Evolutionary conservation across 108 stramenopile genomes (phyloP), one percentile per base, ranked within the genome.

Genomic region (Skeletonema potamos): DNA sequence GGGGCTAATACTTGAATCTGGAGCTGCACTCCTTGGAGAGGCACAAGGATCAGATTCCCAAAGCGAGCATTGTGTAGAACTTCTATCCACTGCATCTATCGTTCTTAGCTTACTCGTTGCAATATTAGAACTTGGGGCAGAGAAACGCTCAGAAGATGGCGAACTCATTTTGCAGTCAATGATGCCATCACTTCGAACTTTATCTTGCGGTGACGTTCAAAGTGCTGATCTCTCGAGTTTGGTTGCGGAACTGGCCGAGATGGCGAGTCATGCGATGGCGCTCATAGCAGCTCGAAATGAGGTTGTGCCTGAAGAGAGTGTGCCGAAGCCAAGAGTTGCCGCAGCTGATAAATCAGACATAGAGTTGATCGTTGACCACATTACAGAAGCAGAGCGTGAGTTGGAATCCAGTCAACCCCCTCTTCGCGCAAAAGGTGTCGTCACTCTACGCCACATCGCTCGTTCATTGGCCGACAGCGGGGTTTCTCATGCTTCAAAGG

Each of bases 251-350:
- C 62, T 92, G 51, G 88, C 87, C 18, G 93, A 94, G 58, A 87
- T 92, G 86, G 85, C 93, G 20, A 87, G 86, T 22, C 89, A 94
- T 63, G 91, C 89, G 15, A 71, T 89, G 72, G 84, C 88, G 48
- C 67, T 94, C 12, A 82, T 94, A 34, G 86, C 78, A 9, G 62
- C 87, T 4, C 77, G 93, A 20, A 55, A 58, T 39, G 56, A 58
- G 55, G 44, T 74, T 62, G 9, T 11, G 51, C 5, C 27, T 6
- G 12, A 41, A 10, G 54, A 71, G 28, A 36, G 18, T 8, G 34
- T 9, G 2, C 24, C 29, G 36, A 27, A 24, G 20, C 48, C 62
- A 64, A 33, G n/a, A 43, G 59, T 61, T 33, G 6, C 36, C 4
- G 29, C 34, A 41, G 48, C 1, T 4, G 37, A 70, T 27, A 57